phyloP scores from a whole-genome alignment of 2,329 filamentous ascomycete genomes.

The Ophiostoma angusticollis region DNA sequence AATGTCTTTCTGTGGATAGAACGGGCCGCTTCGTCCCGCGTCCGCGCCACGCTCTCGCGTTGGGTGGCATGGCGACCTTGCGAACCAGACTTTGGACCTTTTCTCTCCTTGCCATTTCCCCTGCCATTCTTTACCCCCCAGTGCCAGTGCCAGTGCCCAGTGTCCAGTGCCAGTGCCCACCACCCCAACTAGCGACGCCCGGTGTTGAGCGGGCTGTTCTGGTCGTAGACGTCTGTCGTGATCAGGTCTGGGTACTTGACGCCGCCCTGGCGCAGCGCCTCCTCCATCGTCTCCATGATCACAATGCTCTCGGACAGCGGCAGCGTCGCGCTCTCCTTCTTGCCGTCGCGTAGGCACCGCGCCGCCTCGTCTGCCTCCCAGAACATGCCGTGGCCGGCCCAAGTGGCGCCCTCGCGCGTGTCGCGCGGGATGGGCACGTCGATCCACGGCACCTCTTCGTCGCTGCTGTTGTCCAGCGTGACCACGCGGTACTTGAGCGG shows the following conservation, averaged over 20 bases:
- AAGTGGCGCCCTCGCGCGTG: slow-evolving; percentile 21
- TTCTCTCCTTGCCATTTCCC: neutral
- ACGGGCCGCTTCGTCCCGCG: slow-evolving; percentile 3
- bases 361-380: slow-evolving; percentile 33
- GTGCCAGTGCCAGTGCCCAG: too few species aligned
- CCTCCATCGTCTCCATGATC: slow-evolving; percentile 66
- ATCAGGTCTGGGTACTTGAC: slow-evolving; percentile 43
- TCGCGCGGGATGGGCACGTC: slow-evolving; percentile 42
- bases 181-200: too few species aligned
- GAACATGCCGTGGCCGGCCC: slow-evolving; percentile 69
- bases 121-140: too few species aligned
- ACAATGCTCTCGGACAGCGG: slow-evolving; percentile 64
- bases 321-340: slow-evolving; percentile 59
- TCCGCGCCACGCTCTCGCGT: neutral
- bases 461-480: slow-evolving; percentile 22
- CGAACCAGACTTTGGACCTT: neutral
- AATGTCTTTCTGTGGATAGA: neutral
- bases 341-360: slow-evolving; percentile 53
- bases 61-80: neutral
- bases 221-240: slow-evolving; percentile 44
- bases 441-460: slow-evolving; percentile 29
- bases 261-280: slow-evolving; percentile 38
- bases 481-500: slow-evolving; percentile 56
- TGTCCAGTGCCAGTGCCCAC: too few species aligned
- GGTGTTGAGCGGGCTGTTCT: slow-evolving; percentile 49